A percentile compares a stretch with the other conserved stretches of the same genome.
phyloP scores from a whole-genome alignment of 495 filamentous ascomycete genomes.

The Parathielavia appendiculata region DNA sequence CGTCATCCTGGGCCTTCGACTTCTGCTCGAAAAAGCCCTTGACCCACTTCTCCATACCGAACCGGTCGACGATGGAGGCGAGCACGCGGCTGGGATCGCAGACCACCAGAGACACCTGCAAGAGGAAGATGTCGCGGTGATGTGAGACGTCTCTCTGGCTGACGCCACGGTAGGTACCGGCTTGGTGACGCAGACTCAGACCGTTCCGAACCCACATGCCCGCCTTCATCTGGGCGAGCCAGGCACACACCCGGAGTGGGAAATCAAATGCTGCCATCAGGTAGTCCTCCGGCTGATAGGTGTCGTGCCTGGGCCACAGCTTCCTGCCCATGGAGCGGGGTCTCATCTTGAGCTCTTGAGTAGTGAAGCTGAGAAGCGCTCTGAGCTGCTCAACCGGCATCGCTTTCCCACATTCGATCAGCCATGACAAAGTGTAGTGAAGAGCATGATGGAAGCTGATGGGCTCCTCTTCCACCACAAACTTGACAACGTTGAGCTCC shows the following conservation, averaged over 20 bases:
- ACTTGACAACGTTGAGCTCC: slow-evolving; percentile 70
- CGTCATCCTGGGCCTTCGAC: slow-evolving; percentile 64
- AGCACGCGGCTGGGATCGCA: slow-evolving; percentile 81
- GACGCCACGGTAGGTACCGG: slow-evolving; percentile 84
- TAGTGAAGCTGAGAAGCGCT: slow-evolving; percentile 57
- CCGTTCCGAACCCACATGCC: slow-evolving; percentile 99
- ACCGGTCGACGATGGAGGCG: slow-evolving; percentile 85
- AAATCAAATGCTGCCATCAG: slow-evolving; percentile 88
- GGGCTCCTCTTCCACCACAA: slow-evolving; percentile 76
- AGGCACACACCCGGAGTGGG: slow-evolving; percentile 86
- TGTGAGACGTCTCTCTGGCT: slow-evolving; percentile 84
- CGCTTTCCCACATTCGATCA: slow-evolving; percentile 80
- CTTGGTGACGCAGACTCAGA: slow-evolving; percentile 89
- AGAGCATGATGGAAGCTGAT: slow-evolving; percentile 98
- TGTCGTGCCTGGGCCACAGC: slow-evolving; percentile 43
- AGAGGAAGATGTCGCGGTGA: slow-evolving; percentile 88
- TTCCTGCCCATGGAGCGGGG: slow-evolving; percentile 52
- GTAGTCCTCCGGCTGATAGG: slow-evolving; percentile 64
- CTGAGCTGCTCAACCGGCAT: slow-evolving; percentile 63
- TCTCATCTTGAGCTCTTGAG: slow-evolving; percentile 54
- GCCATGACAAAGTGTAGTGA: slow-evolving; percentile 96
- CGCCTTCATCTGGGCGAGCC: slow-evolving; percentile 96
- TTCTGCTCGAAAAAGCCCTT: slow-evolving; percentile 68
- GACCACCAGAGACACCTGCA: slow-evolving; percentile 84
- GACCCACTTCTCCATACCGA: slow-evolving; percentile 86